Evolutionary conservation across 2,329 filamentous ascomycete genomes (phyloP).

Genomic region (Falciphora oryzae): DNA sequence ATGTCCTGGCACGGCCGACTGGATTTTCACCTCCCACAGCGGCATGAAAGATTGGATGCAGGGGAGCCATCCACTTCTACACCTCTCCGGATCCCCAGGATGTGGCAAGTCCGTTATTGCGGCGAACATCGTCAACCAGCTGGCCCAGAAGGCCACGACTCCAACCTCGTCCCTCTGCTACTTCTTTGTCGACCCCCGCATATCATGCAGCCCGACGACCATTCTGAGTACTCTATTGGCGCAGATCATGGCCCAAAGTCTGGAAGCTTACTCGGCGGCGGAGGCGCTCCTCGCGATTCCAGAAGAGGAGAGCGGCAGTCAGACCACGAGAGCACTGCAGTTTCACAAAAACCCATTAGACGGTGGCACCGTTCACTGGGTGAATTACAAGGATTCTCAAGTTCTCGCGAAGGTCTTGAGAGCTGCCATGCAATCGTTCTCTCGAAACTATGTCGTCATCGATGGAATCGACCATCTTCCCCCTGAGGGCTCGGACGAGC

Average conservation of each 20-base stretch:
- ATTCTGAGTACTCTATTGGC: neutral
- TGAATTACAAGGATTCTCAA: constrained; percentile 2
- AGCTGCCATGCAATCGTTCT: neutral
- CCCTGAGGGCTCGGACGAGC: neutral
- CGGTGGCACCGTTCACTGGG: neutral
- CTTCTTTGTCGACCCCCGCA: neutral
- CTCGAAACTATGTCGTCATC: neutral
- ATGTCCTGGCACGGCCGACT: constrained; percentile 1
- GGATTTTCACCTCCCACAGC: neutral
- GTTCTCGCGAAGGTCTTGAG: neutral
- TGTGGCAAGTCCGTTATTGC: constrained; percentile 23
- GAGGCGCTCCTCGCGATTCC: too few relatives aligned
- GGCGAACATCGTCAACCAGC: constrained; percentile 14
- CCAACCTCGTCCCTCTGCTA: neutral
- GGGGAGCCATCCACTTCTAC: neutral
- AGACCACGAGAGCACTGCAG: neutral
- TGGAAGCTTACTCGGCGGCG: neutral
- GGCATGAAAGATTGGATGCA: neutral
- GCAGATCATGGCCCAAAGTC: neutral
- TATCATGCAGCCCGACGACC: neutral
- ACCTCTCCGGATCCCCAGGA: constrained; percentile 20
- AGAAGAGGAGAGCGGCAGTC: neutral
- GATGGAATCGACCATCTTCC: neutral
- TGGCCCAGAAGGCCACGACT: neutral
- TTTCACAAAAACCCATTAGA: neutral